phyloP scores from a whole-genome alignment of 805 yeast genomes.

The Pichia paraexigua region DNA sequence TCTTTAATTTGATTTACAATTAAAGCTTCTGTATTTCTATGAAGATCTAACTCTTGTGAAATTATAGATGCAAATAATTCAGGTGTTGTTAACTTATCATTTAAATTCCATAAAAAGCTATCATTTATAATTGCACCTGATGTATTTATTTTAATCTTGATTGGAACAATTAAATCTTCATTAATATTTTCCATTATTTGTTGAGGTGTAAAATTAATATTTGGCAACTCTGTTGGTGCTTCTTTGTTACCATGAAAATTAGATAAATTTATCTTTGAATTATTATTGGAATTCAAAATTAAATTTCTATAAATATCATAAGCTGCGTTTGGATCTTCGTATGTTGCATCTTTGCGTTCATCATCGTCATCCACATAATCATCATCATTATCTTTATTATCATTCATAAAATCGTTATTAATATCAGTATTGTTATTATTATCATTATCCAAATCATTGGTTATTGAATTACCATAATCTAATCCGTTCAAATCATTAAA shows the following conservation, averaged over 20 bases:
- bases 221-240: constrained; percentile 33
- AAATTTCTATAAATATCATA: constrained; percentile 9
- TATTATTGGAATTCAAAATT: constrained; percentile 7
- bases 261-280: constrained; percentile 17
- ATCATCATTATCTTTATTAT: constrained; percentile 26
- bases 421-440: constrained; percentile 32
- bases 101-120: constrained; percentile 65
- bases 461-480: background rate
- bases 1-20: constrained; percentile 66
- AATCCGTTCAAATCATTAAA: background rate
- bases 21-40: constrained; percentile 51
- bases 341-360: constrained; percentile 59
- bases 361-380: constrained; percentile 41
- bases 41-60: constrained; percentile 78
- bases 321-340: constrained; percentile 55
- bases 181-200: constrained; percentile 28
- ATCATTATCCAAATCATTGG: constrained; percentile 14
- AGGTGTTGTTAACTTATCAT: constrained; percentile 61
- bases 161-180: constrained; percentile 51
- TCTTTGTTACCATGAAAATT: constrained; percentile 30
- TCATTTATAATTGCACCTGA: constrained; percentile 51
- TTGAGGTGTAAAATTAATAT: constrained; percentile 24
- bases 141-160: constrained; percentile 53
- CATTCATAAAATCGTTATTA: constrained; percentile 9
- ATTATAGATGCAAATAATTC: constrained; percentile 67